phyloP scores from a whole-genome alignment of 2,329 filamentous ascomycete species.

The Fusarium tjaetaba region DNA sequence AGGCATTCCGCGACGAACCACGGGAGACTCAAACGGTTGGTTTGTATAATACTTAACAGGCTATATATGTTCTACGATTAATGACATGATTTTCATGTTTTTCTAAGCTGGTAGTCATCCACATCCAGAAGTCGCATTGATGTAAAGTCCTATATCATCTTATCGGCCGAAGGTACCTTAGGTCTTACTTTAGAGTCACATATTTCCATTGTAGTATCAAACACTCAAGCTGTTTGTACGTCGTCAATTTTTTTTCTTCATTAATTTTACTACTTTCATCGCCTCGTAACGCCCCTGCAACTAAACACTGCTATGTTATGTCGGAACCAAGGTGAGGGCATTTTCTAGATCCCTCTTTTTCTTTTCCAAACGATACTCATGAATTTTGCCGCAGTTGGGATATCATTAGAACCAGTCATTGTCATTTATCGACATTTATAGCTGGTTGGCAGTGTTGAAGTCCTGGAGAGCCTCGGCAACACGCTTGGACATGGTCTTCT shows the following conservation, averaged over 20 bases:
- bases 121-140: not conserved
- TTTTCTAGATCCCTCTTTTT: conserved; percentile 13
- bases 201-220: not conserved
- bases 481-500: conserved; percentile 94
- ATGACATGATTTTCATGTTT: conserved; percentile 27
- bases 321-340: conserved; percentile 19
- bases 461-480: conserved; percentile 84
- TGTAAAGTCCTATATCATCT: not conserved
- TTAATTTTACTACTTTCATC: conserved; percentile 42
- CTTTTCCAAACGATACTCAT: conserved; percentile 29
- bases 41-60: conserved; percentile 33
- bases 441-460: conserved; percentile 72
- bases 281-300: conserved; percentile 29
- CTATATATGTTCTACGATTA: conserved; percentile 34
- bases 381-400: conserved; percentile 23
- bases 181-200: not conserved
- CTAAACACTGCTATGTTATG: conserved; percentile 27
- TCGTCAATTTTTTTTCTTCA: conserved; percentile 37
- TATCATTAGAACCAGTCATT: conserved; percentile 29
- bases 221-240: not conserved
- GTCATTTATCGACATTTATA: conserved; percentile 43
- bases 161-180: not conserved
- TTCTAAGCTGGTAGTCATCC: not conserved
- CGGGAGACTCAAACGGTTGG: conserved; percentile 2
- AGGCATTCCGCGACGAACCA: conserved; percentile 10